A percentile compares a stretch with the other conserved stretches of the same genome.
phyloP scores from a whole-genome alignment of 2,329 filamentous ascomycete species.

The Penicillium sp. region DNA sequence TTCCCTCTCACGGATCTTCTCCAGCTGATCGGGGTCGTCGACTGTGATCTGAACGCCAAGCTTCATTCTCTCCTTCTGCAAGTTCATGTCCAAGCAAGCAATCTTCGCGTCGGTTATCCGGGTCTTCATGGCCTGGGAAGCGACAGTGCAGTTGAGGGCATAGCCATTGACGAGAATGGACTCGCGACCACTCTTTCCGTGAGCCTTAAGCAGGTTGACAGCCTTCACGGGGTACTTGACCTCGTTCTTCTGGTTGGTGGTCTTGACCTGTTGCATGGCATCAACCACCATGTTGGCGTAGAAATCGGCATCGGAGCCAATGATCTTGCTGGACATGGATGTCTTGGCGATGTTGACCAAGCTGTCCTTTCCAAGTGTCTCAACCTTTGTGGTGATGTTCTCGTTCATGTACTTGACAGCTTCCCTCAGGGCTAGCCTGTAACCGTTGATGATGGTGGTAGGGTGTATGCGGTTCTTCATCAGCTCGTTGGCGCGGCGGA shows the following conservation, averaged over 20 bases:
- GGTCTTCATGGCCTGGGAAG: slow-evolving; percentile 95
- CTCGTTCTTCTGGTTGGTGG: slow-evolving; percentile 80
- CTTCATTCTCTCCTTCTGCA: slow-evolving; percentile 99
- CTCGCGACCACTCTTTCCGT: slow-evolving; percentile 84
- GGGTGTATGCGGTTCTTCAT: slow-evolving; percentile 99
- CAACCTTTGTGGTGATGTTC: slow-evolving; percentile 92
- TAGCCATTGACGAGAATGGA: slow-evolving; percentile 91
- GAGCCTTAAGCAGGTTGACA: slow-evolving; percentile 96
- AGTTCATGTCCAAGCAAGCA: slow-evolving; percentile 90
- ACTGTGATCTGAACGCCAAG: slow-evolving; percentile 96
- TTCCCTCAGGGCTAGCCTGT: slow-evolving; percentile 87
- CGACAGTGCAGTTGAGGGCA: slow-evolving; percentile 95
- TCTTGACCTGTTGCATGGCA: slow-evolving; percentile 89
- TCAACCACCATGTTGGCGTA: slow-evolving; percentile 97
- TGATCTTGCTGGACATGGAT: slow-evolving; percentile 99
- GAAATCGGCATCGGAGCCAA: slow-evolving; percentile 89
- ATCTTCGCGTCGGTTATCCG: slow-evolving; percentile 90
- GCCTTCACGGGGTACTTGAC: slow-evolving; percentile 97
- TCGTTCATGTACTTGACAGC: slow-evolving; percentile 98
- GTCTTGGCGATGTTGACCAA: slow-evolving; percentile 94
- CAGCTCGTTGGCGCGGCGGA: slow-evolving; percentile 88
- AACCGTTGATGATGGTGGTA: slow-evolving; percentile 97
- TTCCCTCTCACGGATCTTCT: slow-evolving; percentile 91
- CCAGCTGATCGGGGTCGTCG: slow-evolving; percentile 90
- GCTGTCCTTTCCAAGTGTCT: slow-evolving; percentile 79